Evolutionary conservation across 2,329 filamentous ascomycete species (phyloP).

Genomic region (Alternaria sp.): DNA sequence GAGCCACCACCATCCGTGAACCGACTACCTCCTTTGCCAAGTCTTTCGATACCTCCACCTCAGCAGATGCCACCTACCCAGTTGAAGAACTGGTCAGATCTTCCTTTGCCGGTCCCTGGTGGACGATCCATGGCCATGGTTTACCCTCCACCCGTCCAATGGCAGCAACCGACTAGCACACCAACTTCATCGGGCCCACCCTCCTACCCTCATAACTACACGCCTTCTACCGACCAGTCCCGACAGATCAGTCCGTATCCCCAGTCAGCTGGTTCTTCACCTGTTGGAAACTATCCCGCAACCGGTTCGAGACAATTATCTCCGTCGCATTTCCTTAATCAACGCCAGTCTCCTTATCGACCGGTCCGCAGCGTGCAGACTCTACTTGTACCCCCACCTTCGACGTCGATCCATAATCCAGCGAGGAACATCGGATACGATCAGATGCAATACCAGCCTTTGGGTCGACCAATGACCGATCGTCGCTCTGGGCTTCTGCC

Average conservation of each 20-base stretch:
- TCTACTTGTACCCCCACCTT: conserved; percentile 86
- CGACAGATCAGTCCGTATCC: conserved; percentile 62
- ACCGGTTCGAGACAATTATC: conserved; percentile 78
- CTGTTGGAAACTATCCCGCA: conserved; percentile 70
- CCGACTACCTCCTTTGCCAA: conserved; percentile 73
- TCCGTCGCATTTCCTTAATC: conserved; percentile 84
- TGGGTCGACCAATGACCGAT: conserved; percentile 57
- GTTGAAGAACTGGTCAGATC: conserved; percentile 54
- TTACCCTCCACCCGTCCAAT: conserved; percentile 68
- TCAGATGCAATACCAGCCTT: conserved; percentile 61
- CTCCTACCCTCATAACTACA: conserved; percentile 37
- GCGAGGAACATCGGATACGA: conserved; percentile 55
- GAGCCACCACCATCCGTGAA: conserved; percentile 50
- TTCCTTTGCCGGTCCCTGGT: conserved; percentile 60
- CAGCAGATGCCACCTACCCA: conserved; percentile 42
- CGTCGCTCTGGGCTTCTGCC: conserved; percentile 56
- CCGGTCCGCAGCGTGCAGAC: conserved; percentile 90
- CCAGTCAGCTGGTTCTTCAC: conserved; percentile 68
- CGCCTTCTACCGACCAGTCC: conserved; percentile 48
- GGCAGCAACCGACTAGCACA: conserved; percentile 56
- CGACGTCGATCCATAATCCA: conserved; percentile 72
- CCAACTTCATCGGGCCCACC: conserved; percentile 44
- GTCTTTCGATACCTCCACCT: conserved; percentile 70
- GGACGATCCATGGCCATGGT: conserved; percentile 79
- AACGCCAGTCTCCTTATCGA: conserved; percentile 90